A percentile compares a stretch with the other conserved stretches of the same genome.
Evolutionary conservation across 1,139 yeast species (phyloP).

Genomic region (Diutina sp.): DNA sequence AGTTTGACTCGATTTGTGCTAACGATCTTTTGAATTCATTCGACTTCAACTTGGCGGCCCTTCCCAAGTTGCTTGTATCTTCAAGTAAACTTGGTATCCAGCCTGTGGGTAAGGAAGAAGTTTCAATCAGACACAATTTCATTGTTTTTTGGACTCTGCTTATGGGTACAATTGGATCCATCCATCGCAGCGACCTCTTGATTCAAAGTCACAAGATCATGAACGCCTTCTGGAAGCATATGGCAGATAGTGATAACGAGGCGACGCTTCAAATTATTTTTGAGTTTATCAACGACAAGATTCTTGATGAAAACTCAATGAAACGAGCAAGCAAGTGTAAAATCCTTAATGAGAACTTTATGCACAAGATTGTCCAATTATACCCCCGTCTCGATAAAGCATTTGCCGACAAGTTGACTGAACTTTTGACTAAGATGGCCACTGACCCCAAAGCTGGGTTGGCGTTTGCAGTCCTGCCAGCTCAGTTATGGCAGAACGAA

Average conservation of each 20-base stretch:
- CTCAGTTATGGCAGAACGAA: slow-evolving; percentile 18
- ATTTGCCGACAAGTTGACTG: slow-evolving; percentile 9
- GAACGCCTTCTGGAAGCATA: slow-evolving; percentile 51
- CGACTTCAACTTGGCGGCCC: neutral
- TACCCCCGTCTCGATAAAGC: slow-evolving; percentile 22
- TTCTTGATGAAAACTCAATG: slow-evolving; percentile 49
- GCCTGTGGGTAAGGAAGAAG: neutral
- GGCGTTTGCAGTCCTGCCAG: slow-evolving; percentile 30
- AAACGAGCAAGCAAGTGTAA: slow-evolving; percentile 61
- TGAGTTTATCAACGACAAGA: slow-evolving; percentile 31
- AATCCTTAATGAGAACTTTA: slow-evolving; percentile 66
- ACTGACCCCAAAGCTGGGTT: slow-evolving; percentile 30
- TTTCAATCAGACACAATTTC: neutral
- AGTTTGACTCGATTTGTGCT: neutral
- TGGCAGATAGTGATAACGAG: slow-evolving; percentile 38
- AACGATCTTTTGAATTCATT: neutral
- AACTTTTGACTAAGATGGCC: slow-evolving; percentile 6
- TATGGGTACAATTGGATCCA: neutral
- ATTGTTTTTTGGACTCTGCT: neutral
- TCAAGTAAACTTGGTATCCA: neutral
- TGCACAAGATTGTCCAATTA: slow-evolving; percentile 44
- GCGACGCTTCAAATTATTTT: slow-evolving; percentile 30
- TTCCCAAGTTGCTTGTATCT: neutral
- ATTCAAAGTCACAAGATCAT: slow-evolving; percentile 47
- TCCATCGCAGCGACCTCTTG: slow-evolving; percentile 43